Evolutionary conservation across 768 basidiomycete species (phyloP).

Genomic region (Sistotremastrum niveocremeum): DNA sequence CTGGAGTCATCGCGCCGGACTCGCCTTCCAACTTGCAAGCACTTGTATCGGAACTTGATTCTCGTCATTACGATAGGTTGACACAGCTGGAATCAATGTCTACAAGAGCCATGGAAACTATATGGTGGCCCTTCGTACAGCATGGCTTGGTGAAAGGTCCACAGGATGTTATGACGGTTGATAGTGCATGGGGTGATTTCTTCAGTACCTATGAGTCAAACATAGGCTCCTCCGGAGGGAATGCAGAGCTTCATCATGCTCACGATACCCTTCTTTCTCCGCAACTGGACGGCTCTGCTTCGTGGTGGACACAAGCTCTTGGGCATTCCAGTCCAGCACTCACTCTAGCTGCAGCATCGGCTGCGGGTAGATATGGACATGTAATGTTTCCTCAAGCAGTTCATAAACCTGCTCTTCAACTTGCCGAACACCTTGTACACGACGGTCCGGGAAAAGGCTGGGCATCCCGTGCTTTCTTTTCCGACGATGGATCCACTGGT

Average conservation of each 20-base stretch:
- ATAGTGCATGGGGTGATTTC: constrained; percentile 78
- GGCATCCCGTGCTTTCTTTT: constrained; percentile 86
- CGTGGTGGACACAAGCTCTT: constrained; percentile 95
- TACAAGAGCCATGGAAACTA: constrained; percentile 51
- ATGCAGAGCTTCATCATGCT: constrained; percentile 9
- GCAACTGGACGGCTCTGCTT: constrained; percentile 84
- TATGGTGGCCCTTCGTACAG: constrained; percentile 99
- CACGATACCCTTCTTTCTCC: constrained; percentile 32
- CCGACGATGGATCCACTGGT: constrained; percentile 90
- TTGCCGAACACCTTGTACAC: constrained; percentile 66
- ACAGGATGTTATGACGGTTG: constrained; percentile 76
- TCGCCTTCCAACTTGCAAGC: constrained; percentile 27
- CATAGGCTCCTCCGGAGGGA: constrained; percentile 1
- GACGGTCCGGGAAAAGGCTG: constrained; percentile 77
- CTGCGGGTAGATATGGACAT: constrained; percentile 90
- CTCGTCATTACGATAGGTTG: constrained; percentile 51
- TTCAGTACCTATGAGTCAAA: constrained; percentile 55
- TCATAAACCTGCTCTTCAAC: constrained; percentile 70
- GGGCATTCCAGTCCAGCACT: constrained; percentile 71
- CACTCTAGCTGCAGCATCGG: constrained; percentile 75
- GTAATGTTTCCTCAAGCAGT: constrained; percentile 90
- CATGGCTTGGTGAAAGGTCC: constrained; percentile 58
- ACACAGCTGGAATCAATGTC: constrained; percentile 68
- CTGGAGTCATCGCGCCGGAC: constrained; percentile 25
- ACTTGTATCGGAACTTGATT: constrained; percentile 46